These are phyloP conservation scores for Phaeoacremonium minimum DNA, from an alignment of 2,329 filamentous ascomycete species.

Conservation along the genomic window DNA sequence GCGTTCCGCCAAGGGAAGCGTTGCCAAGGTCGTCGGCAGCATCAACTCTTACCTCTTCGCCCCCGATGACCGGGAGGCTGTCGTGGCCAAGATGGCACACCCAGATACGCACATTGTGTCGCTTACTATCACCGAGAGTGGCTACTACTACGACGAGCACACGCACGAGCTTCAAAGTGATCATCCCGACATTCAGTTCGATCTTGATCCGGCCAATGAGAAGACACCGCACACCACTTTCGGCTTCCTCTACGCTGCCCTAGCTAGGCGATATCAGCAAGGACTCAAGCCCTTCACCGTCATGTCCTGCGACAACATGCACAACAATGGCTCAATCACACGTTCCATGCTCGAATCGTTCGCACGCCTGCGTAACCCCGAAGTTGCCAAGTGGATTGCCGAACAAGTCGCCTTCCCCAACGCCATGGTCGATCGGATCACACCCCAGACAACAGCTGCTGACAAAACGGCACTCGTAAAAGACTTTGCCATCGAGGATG, in stretches of 20 bases:
- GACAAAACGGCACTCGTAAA: conserved; percentile 40
- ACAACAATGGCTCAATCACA: conserved; percentile 50
- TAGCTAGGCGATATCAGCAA: conserved; percentile 36
- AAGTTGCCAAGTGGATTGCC: conserved; percentile 43
- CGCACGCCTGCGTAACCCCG: conserved; percentile 39
- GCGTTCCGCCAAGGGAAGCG: conserved; percentile 46
- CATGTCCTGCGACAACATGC: conserved; percentile 53
- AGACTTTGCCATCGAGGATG: conserved; percentile 41
- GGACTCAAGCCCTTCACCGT: conserved; percentile 50
- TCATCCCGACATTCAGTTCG: conserved; percentile 43
- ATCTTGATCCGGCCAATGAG: conserved; percentile 41
- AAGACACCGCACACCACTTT: conserved; percentile 41
- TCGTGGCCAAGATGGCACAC: conserved; percentile 51
- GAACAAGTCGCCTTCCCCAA: conserved; percentile 47
- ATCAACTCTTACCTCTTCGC: conserved; percentile 49
- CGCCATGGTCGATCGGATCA: conserved; percentile 52
- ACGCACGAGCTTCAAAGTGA: conserved; percentile 45
- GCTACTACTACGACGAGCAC: conserved; percentile 55
- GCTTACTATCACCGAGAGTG: conserved; percentile 51
- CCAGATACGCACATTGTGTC: conserved; percentile 50
- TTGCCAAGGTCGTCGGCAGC: conserved; percentile 42
- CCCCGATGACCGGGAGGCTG: conserved; percentile 44
- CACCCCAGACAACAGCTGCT: conserved; percentile 38
- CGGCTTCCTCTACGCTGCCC: conserved; percentile 47
- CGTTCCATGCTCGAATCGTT: conserved; percentile 47